These are phyloP conservation scores for Rhizopus microsporus DNA, from an alignment of 371 early-diverging fungal species.

Conservation along the genomic window DNA sequence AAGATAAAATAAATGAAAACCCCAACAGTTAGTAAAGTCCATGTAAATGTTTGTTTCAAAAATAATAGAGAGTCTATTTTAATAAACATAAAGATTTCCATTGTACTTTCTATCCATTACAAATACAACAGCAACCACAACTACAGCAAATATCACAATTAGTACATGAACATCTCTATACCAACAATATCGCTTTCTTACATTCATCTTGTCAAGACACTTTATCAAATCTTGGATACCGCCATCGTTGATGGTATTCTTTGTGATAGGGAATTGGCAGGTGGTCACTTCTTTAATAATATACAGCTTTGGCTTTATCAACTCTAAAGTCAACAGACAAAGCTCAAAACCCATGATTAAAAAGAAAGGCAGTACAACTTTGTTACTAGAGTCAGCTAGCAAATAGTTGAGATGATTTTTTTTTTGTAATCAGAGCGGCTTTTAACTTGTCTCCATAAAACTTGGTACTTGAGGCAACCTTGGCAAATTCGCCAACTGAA, in stretches of 20 bases:
- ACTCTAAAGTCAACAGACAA: background rate
- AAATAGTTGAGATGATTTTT: slow-evolving; percentile 12
- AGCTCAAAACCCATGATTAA: background rate
- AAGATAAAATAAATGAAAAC: too few species aligned
- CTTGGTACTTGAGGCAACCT: slow-evolving; percentile 8
- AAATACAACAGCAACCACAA: too few species aligned
- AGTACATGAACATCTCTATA: background rate
- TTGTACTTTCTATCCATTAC: too few species aligned
- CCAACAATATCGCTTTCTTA: background rate
- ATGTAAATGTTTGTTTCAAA: too few species aligned
- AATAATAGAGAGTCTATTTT: too few species aligned
- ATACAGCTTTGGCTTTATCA: background rate
- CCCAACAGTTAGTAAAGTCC: too few species aligned
- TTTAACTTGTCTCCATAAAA: slow-evolving; percentile 15
- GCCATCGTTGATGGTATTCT: background rate
- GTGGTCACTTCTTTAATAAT: background rate
- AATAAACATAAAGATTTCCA: too few species aligned
- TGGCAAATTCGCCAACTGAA: slow-evolving; percentile 16
- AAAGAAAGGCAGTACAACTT: background rate
- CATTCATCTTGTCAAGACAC: background rate
- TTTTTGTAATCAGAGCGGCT: slow-evolving; percentile 6
- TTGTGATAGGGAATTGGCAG: background rate
- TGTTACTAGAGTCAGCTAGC: background rate
- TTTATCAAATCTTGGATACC: background rate
- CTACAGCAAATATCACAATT: too few species aligned